A percentile compares a stretch with the other conserved stretches of the same genome.
Evolutionary conservation across 345 rosid species (phyloP).

Genomic region (Diplotaxis tenuifolia): DNA sequence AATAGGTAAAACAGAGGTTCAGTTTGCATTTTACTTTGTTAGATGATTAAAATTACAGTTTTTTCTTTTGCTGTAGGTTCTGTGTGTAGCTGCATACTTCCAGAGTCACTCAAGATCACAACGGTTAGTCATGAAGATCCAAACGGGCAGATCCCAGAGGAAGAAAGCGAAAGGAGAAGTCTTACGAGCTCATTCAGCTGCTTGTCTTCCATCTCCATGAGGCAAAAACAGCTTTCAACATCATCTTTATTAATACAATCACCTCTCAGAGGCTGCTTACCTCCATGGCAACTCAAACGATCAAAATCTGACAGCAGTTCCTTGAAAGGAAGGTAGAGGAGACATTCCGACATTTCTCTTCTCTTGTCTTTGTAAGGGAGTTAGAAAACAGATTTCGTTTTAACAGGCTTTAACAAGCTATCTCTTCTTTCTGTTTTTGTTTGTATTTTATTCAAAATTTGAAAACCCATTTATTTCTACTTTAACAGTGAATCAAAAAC

Average conservation of each 20-base stretch:
- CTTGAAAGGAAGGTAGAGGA: conserved; percentile 64
- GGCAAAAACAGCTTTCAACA: conserved; percentile 72
- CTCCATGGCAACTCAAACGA: conserved; percentile 66
- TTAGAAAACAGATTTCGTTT: not conserved
- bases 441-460: conserved; percentile 16
- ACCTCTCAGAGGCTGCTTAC: conserved; percentile 79
- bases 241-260: conserved; percentile 73
- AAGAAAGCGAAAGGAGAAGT: conserved; percentile 64
- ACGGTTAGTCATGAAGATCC: conserved; percentile 64
- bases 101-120: conserved; percentile 71
- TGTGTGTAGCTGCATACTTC: conserved; percentile 84
- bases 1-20: conserved; percentile 56
- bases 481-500: too few relatives aligned
- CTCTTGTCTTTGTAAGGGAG: conserved; percentile 5
- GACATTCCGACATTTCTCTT: not conserved
- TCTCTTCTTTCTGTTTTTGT: not conserved
- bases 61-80: conserved; percentile 65
- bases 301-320: conserved; percentile 61
- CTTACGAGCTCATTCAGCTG: conserved; percentile 51
- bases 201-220: conserved; percentile 78
- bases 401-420: conserved; percentile 27
- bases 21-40: too few relatives aligned
- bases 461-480: too few relatives aligned
- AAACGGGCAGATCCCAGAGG: conserved; percentile 50
- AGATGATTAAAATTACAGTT: too few relatives aligned